These are phyloP conservation scores for Fusarium denticulatum DNA, from an alignment of 2,329 filamentous ascomycete genomes.

Conservation along the genomic window DNA sequence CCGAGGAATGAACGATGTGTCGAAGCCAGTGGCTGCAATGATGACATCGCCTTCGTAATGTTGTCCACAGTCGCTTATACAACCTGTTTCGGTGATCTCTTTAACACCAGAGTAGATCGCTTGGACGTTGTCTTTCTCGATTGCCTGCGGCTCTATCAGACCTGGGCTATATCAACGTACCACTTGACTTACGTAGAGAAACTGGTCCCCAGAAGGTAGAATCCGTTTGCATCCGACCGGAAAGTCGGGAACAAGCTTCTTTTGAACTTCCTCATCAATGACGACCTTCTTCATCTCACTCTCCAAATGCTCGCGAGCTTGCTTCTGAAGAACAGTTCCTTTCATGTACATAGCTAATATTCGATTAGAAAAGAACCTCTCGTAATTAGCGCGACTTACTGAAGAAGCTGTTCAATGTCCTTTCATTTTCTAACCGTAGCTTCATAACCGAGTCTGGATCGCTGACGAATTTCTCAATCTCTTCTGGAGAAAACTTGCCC, in stretches of 20 bases:
- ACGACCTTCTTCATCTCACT: conserved; percentile 13
- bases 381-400: not conserved
- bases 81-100: conserved; percentile 3
- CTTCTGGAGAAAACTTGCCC: not conserved
- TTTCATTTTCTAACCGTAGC: conserved; percentile 3
- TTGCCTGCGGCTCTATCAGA: not conserved
- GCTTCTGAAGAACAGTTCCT: not conserved
- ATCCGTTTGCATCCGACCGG: conserved; percentile 12
- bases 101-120: conserved; percentile 3
- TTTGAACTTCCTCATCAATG: not conserved
- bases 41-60: conserved; percentile 1
- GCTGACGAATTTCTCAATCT: not conserved
- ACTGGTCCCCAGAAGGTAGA: conserved; percentile 15
- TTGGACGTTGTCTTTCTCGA: not conserved
- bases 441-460: not conserved
- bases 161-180: fast-evolving
- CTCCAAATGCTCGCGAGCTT: conserved; percentile 2
- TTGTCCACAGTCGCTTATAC: not conserved
- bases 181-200: not conserved
- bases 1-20: conserved; percentile 11
- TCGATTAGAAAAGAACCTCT: not conserved
- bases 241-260: conserved; percentile 9
- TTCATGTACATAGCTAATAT: conserved; percentile 17
- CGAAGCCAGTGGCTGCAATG: conserved; percentile 15
- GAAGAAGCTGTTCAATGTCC: conserved; percentile 15